These are phyloP conservation scores for Phytophthora chlamydospora DNA, from an alignment of 352 stramenopile species.

Conservation along the genomic window DNA sequence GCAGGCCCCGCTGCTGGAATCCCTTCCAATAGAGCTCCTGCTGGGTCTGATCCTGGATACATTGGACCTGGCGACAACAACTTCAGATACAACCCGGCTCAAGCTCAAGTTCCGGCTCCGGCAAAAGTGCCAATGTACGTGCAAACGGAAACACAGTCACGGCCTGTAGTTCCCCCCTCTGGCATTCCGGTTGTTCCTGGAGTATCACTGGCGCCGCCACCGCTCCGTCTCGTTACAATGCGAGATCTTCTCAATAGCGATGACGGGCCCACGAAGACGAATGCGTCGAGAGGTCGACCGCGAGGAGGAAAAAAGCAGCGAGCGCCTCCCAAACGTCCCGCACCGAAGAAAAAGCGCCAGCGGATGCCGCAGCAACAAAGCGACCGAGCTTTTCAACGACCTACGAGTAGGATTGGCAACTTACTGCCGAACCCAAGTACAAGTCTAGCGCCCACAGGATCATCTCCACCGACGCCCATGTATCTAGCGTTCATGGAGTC, in stretches of 20 bases:
- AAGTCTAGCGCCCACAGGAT: slow-evolving; percentile 6
- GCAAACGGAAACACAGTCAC: slow-evolving; percentile 9
- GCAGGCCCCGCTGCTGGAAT: neutral
- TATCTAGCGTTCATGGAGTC: slow-evolving; percentile 30
- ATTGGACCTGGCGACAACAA: slow-evolving; percentile 1
- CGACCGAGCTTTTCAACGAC: slow-evolving; percentile 6
- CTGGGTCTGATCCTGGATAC: slow-evolving; percentile 3
- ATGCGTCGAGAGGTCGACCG: slow-evolving; percentile 11
- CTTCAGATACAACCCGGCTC: slow-evolving; percentile 1
- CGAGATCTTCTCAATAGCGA: slow-evolving; percentile 40
- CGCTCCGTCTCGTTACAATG: slow-evolving; percentile 29
- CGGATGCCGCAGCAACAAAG: slow-evolving; percentile 20
- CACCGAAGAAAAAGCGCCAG: slow-evolving; percentile 25
- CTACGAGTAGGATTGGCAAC: slow-evolving; percentile 1
- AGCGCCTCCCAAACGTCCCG: slow-evolving; percentile 21
- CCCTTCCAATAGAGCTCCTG: slow-evolving; percentile 3
- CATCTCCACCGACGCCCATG: slow-evolving; percentile 15
- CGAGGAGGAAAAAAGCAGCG: slow-evolving; percentile 22
- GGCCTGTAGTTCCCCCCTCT: slow-evolving; percentile 20
- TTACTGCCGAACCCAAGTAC: slow-evolving; percentile 4
- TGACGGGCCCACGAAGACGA: slow-evolving; percentile 16
- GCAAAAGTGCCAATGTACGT: slow-evolving; percentile 6
- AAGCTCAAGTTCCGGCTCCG: slow-evolving; percentile 4
- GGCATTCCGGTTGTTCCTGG: slow-evolving; percentile 35
- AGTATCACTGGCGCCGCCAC: slow-evolving; percentile 23